Percentiles rank a stretch among this genome's conserved stretches.
phyloP scores from a whole-genome alignment of 2,329 filamentous ascomycete species.

The Aspergillus puulaauensis region DNA sequence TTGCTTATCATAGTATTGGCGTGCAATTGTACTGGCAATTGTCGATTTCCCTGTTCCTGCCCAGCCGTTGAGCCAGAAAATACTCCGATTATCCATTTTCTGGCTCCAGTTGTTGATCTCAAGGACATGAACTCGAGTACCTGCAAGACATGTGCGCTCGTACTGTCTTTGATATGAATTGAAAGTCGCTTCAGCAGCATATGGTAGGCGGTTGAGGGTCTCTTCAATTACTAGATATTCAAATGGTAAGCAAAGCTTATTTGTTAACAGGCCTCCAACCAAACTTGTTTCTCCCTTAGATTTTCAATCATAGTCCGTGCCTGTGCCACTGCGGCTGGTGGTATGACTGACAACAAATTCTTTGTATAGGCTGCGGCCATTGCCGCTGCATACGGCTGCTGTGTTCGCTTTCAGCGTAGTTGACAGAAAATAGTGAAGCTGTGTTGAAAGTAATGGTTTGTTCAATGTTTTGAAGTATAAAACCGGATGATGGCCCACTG shows the following conservation, averaged over 20 bases:
- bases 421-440: no score
- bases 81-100: conserved; percentile 16
- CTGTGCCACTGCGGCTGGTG: neutral
- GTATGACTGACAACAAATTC: neutral
- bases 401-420: no score
- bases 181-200: conserved; percentile 15
- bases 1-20: conserved; percentile 15
- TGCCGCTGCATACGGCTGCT: conserved; percentile 19
- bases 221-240: neutral
- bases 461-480: no score
- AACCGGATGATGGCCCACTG: no score
- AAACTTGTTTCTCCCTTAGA: neutral
- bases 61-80: conserved; percentile 41
- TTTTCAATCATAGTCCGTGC: neutral
- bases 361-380: conserved; percentile 9
- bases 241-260: no score
- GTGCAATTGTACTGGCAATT: conserved; percentile 35
- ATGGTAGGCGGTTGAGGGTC: neutral
- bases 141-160: conserved; percentile 17
- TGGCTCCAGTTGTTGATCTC: conserved; percentile 23
- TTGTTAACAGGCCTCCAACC: neutral
- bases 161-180: conserved; percentile 14
- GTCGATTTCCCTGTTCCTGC: conserved; percentile 34
- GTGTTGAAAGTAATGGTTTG: no score
- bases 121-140: conserved; percentile 21